Percentiles rank a stretch among this genome's conserved stretches.
Evolutionary conservation across 257 asterid genomes (phyloP).

Genomic region (Nicotiana tabacum): DNA sequence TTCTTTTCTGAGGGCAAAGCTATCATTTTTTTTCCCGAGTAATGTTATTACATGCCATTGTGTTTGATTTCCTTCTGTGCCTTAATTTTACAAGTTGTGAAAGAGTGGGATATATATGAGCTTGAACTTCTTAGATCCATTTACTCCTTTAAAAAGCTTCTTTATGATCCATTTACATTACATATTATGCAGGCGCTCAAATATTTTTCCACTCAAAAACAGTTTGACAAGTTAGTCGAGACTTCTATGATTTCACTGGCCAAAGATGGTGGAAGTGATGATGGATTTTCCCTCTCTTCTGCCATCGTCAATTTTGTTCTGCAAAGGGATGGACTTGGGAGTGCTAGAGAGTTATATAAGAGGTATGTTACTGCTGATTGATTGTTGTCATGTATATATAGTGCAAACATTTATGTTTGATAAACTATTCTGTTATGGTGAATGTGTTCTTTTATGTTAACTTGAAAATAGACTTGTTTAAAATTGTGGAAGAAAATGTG

Average conservation of each 20-base stretch:
- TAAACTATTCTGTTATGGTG: not conserved
- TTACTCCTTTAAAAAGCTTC: not conserved
- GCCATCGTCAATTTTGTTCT: conserved; percentile 49
- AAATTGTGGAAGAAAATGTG: not conserved
- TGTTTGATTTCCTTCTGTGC: not conserved
- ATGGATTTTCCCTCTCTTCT: conserved; percentile 74
- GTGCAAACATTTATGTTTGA: not conserved
- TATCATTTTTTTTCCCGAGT: not conserved
- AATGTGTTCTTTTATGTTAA: not conserved
- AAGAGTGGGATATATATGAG: not conserved
- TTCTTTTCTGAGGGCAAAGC: not conserved
- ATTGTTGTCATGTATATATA: not conserved
- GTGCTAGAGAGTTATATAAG: conserved; percentile 66
- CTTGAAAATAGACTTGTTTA: not conserved
- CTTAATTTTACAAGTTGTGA: not conserved
- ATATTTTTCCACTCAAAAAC: conserved; percentile 56
- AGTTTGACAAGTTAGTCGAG: conserved; percentile 70
- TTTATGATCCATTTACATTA: conserved; percentile 7
- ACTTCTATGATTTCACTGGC: conserved; percentile 44
- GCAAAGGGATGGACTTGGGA: conserved; percentile 63
- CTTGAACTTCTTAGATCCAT: conserved; percentile 1
- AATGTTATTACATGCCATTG: not conserved
- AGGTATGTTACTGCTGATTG: conserved; percentile 39
- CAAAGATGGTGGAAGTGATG: conserved; percentile 70
- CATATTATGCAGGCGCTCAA: conserved; percentile 65